Evolutionary conservation across 2,329 filamentous ascomycete genomes (phyloP).

Genomic region (Pyrenophora graminea): DNA sequence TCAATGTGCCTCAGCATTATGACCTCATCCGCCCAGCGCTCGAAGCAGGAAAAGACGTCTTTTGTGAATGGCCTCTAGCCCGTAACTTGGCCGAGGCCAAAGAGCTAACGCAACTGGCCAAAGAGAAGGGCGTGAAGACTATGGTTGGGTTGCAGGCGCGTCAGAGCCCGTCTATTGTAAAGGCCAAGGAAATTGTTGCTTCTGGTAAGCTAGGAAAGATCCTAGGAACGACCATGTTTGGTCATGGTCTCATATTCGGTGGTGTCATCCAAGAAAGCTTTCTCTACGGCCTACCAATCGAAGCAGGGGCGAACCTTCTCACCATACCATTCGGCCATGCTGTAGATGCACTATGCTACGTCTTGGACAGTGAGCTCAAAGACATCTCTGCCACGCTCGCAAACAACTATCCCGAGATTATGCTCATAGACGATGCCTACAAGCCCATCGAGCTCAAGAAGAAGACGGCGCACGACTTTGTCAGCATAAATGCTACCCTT

Average conservation of each 20-base stretch:
- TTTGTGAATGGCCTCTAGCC: slow-evolving; percentile 57
- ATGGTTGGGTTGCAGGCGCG: slow-evolving; percentile 56
- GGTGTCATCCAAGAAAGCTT: slow-evolving; percentile 28
- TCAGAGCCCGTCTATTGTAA: slow-evolving; percentile 47
- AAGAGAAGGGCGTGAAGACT: slow-evolving; percentile 49
- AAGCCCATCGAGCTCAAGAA: slow-evolving; percentile 21
- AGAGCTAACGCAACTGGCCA: slow-evolving; percentile 50
- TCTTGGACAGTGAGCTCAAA: slow-evolving; percentile 33
- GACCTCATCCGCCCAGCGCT: slow-evolving; percentile 49
- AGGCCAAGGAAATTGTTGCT: slow-evolving; percentile 50
- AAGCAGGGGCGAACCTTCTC: slow-evolving; percentile 51
- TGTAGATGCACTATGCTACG: slow-evolving; percentile 37
- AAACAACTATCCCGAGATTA: slow-evolving; percentile 27
- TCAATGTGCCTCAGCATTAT: slow-evolving; percentile 52
- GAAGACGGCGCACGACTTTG: slow-evolving; percentile 38
- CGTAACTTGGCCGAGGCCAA: slow-evolving; percentile 49
- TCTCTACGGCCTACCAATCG: slow-evolving; percentile 56
- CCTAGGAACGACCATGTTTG: slow-evolving; percentile 42
- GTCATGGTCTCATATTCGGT: slow-evolving; percentile 28
- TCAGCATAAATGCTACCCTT: slow-evolving; percentile 30
- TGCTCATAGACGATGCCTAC: slow-evolving; percentile 24
- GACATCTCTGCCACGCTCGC: slow-evolving; percentile 32
- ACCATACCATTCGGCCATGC: slow-evolving; percentile 49
- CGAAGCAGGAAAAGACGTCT: slow-evolving; percentile 49
- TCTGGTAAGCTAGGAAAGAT: slow-evolving; percentile 53